Base-by-base conservation (phyloP, 164 flowering plant genomes). In the Vitis cinerea region DNA sequence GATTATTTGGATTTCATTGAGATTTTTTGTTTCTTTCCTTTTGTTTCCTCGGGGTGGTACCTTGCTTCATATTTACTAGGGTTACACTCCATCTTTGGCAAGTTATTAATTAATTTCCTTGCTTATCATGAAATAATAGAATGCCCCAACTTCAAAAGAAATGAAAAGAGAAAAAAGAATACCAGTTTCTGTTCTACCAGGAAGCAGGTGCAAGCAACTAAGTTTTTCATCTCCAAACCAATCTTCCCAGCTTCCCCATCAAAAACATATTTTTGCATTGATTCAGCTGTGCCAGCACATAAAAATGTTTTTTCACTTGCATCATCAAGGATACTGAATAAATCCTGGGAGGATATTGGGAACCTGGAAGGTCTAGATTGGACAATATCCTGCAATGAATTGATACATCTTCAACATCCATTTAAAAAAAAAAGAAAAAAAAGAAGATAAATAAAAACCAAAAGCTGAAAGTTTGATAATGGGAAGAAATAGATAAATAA, bases 301-400 rank as follows among this genome's bases (percentile, higher is more conserved):
- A 92, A 77, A 70, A 92, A 94, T 10, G 98, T 94, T 59, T 68
- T 81, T 79, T 94, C 98, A 72, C 97, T 90, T 50, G 97, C 97
- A 85, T 89, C 92, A 75, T 90, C 93, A 69, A 94, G 92, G 63
- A 94, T 83, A 62, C 74, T 74, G 60, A 92, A 94, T 59, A 94
- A 66, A 66, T 92, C 91, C 12, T 72, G 76, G 2, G 97, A 86
- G 29, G 90, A 77, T 74, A 87, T 64, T 16, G 97, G 97, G 72
- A 86, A 79, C 74, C 83, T 81, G 14, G 88, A 80, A 68, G 88
- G 81, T 75, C 81, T 82, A 68, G 81, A 81, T 79, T 89, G 92
- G 72, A 94, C 66, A 60, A 90, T 71, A 77, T 90, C 97, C 98
- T 92, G 86, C 59, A 77, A 63, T 67, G 64, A 57, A 71, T 58